Base-by-base conservation (phyloP, 768 basidiomycete genomes). In the Leccinum subtestaceum region DNA sequence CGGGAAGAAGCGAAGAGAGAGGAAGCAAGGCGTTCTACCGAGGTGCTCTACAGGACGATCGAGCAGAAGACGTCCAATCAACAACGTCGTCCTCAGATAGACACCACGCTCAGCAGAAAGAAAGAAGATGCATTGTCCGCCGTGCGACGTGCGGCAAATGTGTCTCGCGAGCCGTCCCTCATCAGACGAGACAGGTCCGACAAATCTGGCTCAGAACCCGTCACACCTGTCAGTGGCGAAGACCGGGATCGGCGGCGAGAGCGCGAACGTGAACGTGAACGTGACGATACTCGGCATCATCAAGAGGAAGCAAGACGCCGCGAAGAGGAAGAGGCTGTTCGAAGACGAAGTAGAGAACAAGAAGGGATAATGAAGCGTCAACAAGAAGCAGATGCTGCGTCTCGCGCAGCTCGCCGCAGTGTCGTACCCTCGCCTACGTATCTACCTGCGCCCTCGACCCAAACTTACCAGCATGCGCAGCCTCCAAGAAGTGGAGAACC, bases 301-400 rank as follows among this genome's bases (percentile, higher is more conserved):
- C 78, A 80, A 57, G 80, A 79, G 57, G 81, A 78, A 51, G 70
- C 75, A 63, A 74, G 77, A 57, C 71, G 69, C 43, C 71, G 78
- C n/a, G 80, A 81, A 60, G 80, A 82, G 59, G 81, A 82, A 51
- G 80, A 78, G 4, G 63, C 63, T 1, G 74, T 75, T 59, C 73
- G 78, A 59, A 78, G 78, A 63, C 74, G 80, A 56, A 76, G 72
- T 56, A 75, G 76, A 52, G 83, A 87, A 57, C 81, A 85, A 56
- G 83, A 84, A 10, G 84, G 79, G 0, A 84, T 88, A 58, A 58
- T 76, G 7, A 76, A 75, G 46, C 75, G 87, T 52, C 87, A 88
- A 65, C 81, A 80, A 52, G 86, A 87, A 65, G 81, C 83, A 7
- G 81, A 85, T 13, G 74, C 77, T 13, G 77, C 78, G 31, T 81